phyloP scores from a whole-genome alignment of 1,284 basidiomycete species.

The Ganoderma lingzhi region DNA sequence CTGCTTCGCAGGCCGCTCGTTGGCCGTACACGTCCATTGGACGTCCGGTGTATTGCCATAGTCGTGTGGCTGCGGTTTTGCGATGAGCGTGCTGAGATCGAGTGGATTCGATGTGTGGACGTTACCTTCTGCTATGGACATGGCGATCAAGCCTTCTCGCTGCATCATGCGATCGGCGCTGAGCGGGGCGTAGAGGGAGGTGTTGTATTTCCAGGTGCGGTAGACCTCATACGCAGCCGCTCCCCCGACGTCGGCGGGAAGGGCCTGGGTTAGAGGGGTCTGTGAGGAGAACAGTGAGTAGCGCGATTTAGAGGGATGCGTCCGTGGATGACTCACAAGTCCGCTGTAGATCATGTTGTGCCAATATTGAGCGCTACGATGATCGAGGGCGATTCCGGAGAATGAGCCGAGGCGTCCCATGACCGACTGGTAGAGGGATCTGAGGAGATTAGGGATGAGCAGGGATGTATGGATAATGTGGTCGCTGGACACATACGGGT shows the following conservation, averaged over 20 bases:
- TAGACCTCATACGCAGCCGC: constrained; percentile 77
- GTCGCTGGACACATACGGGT: constrained; percentile 54
- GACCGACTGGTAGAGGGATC: constrained; percentile 59
- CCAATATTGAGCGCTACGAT: constrained; percentile 64
- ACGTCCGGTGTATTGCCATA: constrained; percentile 33
- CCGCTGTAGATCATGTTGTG: constrained; percentile 68
- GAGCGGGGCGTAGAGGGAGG: constrained; percentile 60
- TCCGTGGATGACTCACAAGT: constrained; percentile 47
- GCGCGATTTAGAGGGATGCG: background rate
- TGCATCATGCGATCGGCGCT: constrained; percentile 61
- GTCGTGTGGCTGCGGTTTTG: constrained; percentile 19
- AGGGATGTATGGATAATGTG: background rate
- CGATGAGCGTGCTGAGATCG: background rate
- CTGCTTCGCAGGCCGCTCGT: constrained; percentile 31
- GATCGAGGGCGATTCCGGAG: constrained; percentile 23
- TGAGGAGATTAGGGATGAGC: background rate
- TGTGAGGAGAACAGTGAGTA: constrained; percentile 34
- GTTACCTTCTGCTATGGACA: constrained; percentile 70
- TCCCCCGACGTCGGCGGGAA: constrained; percentile 64
- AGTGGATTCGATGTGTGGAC: background rate
- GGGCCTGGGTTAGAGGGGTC: constrained; percentile 47
- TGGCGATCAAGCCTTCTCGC: constrained; percentile 65
- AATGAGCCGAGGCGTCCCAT: constrained; percentile 55
- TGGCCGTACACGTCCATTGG: constrained; percentile 29
- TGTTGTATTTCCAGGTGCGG: constrained; percentile 62